Base-by-base conservation (phyloP, 345 rosid genomes). In the Melaleuca quinquenervia region DNA sequence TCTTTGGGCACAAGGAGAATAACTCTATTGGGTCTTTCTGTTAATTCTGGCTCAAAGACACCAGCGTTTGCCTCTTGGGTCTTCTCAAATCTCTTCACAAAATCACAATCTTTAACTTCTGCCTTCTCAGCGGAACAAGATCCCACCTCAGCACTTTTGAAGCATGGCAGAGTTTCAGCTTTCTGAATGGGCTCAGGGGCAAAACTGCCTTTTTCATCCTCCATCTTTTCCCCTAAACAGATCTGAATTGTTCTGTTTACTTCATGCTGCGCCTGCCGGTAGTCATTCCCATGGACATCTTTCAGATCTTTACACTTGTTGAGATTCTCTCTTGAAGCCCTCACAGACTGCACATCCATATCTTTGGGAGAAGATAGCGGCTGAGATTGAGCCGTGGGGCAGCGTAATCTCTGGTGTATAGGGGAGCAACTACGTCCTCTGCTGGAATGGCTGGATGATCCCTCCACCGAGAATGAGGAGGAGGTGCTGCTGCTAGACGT, bases 1-100 rank as follows among this genome's bases (percentile, higher is more conserved):
- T 89, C 91, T 85, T 90, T 90, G 24, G 95, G 95, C 86, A 89
- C 85, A 86, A 92, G 92, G 64, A 93, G 90, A 82, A 91, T 88
- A 16, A 91, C 90, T 64, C 91, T 89, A 45, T 93, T 90, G 52
- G 82, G 84, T 51, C 88, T 91, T 60, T 64, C 50, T 82, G 87
- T 75, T 50, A 84, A 84, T 80, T 88, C 88, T 78, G 88, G 91
- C 53, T 82, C 87, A 70, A 64, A 50, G 86, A 36, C 86, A 89
- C 76, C 8, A 29, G 32, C 83, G 82, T 87, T 90, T 29, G 84
- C 82, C 89, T 89, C 90, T 54, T 84, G 85, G 82, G 52, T 82
- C 75, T 84, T 90, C 84, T 86, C 92, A 21, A 87, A 89, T 86
- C 78, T 85, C 87, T 87, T 92, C 80, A 53, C 80, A 84, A 44